Conservation (phyloP, 495 filamentous ascomycete species). For the Cladorrhinum samala region DNA sequence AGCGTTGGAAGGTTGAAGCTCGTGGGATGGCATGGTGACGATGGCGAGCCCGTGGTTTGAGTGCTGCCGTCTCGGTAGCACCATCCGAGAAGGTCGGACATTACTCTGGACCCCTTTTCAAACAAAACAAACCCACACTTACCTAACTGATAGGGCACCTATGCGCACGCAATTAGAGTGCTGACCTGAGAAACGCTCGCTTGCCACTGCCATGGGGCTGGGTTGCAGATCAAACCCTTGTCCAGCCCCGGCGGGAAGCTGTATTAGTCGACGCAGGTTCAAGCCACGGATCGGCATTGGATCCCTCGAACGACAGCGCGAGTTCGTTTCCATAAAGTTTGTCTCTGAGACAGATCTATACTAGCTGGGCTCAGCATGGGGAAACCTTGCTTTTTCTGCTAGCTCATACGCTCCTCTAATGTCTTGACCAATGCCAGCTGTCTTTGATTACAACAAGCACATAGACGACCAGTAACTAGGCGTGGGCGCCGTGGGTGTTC, state of each 20-base stretch:
- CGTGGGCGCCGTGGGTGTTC: too few species aligned
- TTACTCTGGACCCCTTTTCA: slow-evolving; percentile 8
- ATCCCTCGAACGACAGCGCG: not conserved
- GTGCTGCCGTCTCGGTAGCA: not conserved
- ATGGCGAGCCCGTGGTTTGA: not conserved
- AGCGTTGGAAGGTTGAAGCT: not conserved
- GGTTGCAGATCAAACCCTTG: not conserved
- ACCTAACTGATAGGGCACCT: not conserved
- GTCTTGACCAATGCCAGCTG: not conserved
- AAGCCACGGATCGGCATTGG: slow-evolving; percentile 1
- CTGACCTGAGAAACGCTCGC: not conserved
- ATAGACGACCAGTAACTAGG: too few species aligned
- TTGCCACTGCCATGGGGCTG: not conserved
- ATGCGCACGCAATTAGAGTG: not conserved
- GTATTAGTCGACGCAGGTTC: not conserved
- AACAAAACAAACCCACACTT: slow-evolving; percentile 3
- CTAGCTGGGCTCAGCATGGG: not conserved
- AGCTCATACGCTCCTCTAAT: too few species aligned
- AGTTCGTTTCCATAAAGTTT: not conserved
- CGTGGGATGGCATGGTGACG: not conserved
- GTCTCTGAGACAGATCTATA: not conserved
- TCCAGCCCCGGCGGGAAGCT: too few species aligned
- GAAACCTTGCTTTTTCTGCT: not conserved
- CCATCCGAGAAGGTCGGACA: slow-evolving; percentile 1
- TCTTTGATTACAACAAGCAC: too few species aligned